Evolutionary conservation across 2,329 filamentous ascomycete genomes (phyloP).

Genomic region (Colletotrichum sp.): DNA sequence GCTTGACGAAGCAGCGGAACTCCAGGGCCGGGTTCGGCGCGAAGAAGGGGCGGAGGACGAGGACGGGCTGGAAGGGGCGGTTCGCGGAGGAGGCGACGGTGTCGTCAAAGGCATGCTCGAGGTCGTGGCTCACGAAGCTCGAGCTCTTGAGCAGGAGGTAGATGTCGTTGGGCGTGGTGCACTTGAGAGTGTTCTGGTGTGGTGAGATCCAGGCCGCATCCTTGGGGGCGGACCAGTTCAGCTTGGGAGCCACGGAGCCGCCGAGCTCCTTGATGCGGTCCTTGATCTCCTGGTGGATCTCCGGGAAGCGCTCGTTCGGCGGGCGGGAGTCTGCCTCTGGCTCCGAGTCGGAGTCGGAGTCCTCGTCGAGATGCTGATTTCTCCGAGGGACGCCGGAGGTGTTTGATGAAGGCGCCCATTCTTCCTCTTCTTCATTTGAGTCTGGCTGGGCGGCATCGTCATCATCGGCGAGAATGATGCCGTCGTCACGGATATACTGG

Average conservation of each 20-base stretch:
- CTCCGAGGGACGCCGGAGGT: constrained; percentile 19
- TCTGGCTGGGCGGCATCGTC: constrained; percentile 53
- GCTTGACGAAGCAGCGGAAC: constrained; percentile 93
- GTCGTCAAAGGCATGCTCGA: constrained; percentile 91
- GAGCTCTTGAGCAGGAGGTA: constrained; percentile 95
- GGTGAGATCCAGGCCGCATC: constrained; percentile 92
- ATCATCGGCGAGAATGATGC: constrained; percentile 85
- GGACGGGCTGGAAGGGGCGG: constrained; percentile 70
- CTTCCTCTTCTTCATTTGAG: constrained; percentile 60
- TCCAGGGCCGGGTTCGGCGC: constrained; percentile 89
- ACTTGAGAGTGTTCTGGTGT: constrained; percentile 89
- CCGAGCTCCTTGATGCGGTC: constrained; percentile 80
- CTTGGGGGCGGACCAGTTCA: constrained; percentile 98
- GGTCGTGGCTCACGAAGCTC: constrained; percentile 91
- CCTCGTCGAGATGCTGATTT: constrained; percentile 32
- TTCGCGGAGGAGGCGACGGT: constrained; percentile 45
- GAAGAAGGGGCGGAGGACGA: constrained; percentile 89
- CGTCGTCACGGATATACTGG: constrained; percentile 87
- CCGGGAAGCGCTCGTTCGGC: constrained; percentile 66
- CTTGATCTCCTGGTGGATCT: constrained; percentile 79
- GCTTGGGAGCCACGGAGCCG: constrained; percentile 86
- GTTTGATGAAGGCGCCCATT: constrained; percentile 40
- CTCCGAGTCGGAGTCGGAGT: constrained; percentile 57
- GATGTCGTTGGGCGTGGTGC: constrained; percentile 85
- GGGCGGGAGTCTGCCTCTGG: constrained; percentile 44